These are phyloP conservation scores for Syncephalastrum sp. DNA, from an alignment of 371 early-diverging fungal species.

Conservation along the genomic window DNA sequence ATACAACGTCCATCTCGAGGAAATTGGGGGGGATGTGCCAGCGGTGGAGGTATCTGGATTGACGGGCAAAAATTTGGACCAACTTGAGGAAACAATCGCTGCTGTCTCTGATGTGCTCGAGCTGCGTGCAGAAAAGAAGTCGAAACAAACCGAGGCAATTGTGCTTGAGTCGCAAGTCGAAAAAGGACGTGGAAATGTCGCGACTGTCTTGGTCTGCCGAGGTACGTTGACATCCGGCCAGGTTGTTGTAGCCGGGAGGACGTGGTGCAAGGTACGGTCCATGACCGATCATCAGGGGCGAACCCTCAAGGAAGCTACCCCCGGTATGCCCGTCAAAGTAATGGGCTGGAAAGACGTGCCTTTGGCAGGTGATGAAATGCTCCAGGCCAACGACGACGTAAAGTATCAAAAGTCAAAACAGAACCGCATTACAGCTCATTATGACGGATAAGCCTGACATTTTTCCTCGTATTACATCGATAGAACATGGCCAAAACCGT, in stretches of 20 bases:
- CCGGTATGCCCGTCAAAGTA: constrained; percentile 87
- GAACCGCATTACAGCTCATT: neutral
- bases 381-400: constrained; percentile 75
- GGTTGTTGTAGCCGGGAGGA: constrained; percentile 78
- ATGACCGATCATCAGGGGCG: constrained; percentile 81
- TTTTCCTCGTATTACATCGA: constrained; percentile 8
- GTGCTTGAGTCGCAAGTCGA: constrained; percentile 89
- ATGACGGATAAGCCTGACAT: too few relatives aligned
- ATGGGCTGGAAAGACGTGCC: constrained; percentile 95
- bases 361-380: constrained; percentile 84
- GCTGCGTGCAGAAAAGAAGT: constrained; percentile 75
- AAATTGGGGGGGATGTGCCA: constrained; percentile 93
- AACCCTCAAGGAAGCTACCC: constrained; percentile 73
- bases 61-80: constrained; percentile 83
- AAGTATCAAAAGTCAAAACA: neutral
- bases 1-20: constrained; percentile 85
- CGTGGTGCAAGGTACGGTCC: constrained; percentile 87
- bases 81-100: constrained; percentile 85
- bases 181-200: constrained; percentile 83
- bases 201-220: constrained; percentile 83
- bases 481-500: constrained; percentile 81
- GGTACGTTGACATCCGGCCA: constrained; percentile 82
- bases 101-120: constrained; percentile 86
- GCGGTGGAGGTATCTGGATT: constrained; percentile 87
- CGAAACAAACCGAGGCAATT: constrained; percentile 72